Evolutionary conservation across 768 basidiomycete species (phyloP), one percentile per base, ranked within the genome.

Genomic region (Kwoniella sp.): DNA sequence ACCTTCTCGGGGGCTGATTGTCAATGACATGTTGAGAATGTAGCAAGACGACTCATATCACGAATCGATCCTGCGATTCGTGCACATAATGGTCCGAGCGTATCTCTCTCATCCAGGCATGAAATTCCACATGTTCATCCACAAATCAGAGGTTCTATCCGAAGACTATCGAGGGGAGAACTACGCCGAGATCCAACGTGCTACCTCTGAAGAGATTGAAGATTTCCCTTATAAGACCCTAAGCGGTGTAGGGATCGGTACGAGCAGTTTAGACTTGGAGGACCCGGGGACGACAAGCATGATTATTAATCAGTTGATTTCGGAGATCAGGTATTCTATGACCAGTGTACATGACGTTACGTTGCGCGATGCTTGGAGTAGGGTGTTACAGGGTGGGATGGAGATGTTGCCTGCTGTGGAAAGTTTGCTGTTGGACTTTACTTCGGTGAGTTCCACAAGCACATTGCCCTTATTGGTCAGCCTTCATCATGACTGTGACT

Each of bases 331-430:
- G 73, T 95, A 93, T 74, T 86, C 93, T 79, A 84, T 97, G 59
- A 97, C 95, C 1, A 92, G 91, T 0, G 90, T 96, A 24, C 92
- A 93, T 73, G 92, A 98, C 77, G 90, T 93, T 68, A 88, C 91
- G 1, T 83, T 95, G 26, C 90, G 90, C 75, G 92, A 95, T 71
- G 92, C 93, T 0, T 92, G 96, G 80, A 94, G 92, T 5, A 86
- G 86, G 48, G 90, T 94, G 46, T 81, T 96, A 22, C 92, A 95
- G 77, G 91, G 90, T 70, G 83, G 93, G 33, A 87, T 93, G 60
- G 89, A 89, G 65, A 88, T 90, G 12, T 81, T 95, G 33, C 90
- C 90, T 0, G 90, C 88, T 74, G 83, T 96, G 4, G 94, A 98
- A 78, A 89, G 89, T 52, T 81, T 97, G 46, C 83, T 98, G 48